These are phyloP conservation scores for Dactylella cylindrospora DNA, from an alignment of 2,329 filamentous ascomycete genomes.

Conservation along the genomic window DNA sequence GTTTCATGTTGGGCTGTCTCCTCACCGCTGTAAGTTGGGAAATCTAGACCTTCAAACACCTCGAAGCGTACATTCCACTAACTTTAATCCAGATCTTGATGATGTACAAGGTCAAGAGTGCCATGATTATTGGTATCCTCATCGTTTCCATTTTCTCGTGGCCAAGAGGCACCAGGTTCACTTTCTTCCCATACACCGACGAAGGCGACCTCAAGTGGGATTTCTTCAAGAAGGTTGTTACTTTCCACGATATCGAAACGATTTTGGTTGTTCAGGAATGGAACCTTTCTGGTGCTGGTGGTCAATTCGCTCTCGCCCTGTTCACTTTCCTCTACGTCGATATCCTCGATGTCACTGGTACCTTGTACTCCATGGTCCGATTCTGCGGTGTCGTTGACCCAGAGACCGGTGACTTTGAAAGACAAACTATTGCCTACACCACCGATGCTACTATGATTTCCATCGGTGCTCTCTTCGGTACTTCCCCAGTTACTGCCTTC, in stretches of 20 bases:
- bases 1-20: constrained; percentile 81
- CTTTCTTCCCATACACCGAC: constrained; percentile 74
- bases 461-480: constrained; percentile 75
- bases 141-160: constrained; percentile 86
- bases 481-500: constrained; percentile 80
- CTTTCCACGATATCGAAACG: constrained; percentile 74
- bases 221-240: constrained; percentile 85
- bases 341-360: constrained; percentile 83
- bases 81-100: constrained; percentile 26
- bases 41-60: no score
- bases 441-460: constrained; percentile 79
- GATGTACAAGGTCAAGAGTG: constrained; percentile 76
- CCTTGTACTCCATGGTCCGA: constrained; percentile 84
- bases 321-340: constrained; percentile 90
- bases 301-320: constrained; percentile 78
- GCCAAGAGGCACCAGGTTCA: constrained; percentile 74
- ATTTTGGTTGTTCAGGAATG: constrained; percentile 73
- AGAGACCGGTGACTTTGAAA: constrained; percentile 76
- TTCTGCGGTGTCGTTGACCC: constrained; percentile 80
- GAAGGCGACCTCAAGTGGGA: constrained; percentile 71
- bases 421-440: constrained; percentile 78
- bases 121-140: constrained; percentile 78
- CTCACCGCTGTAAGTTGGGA: constrained; percentile 64
- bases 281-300: constrained; percentile 67
- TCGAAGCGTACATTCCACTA: no score